Evolutionary conservation across 768 basidiomycete genomes (phyloP).

Genomic region (Xanthoconium purpureum): DNA sequence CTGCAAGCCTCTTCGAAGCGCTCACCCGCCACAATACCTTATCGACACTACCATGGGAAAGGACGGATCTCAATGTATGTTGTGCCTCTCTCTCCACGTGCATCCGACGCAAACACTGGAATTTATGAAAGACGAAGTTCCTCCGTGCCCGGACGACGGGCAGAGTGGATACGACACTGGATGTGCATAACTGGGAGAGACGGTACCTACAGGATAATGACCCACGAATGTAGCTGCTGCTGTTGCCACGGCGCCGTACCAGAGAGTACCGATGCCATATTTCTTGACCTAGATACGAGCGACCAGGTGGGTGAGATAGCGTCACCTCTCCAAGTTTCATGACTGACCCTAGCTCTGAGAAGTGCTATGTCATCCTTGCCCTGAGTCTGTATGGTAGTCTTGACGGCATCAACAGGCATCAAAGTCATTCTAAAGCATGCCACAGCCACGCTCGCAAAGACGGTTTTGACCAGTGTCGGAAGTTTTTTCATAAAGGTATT

Average conservation of each 20-base stretch:
- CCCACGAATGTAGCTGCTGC: slow-evolving; percentile 94
- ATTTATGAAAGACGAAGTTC: too few species aligned
- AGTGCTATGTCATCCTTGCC: slow-evolving; percentile 68
- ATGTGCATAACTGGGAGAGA: background rate
- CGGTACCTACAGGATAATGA: slow-evolving; percentile 67
- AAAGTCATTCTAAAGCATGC: slow-evolving; percentile 88
- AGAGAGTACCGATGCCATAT: slow-evolving; percentile 75
- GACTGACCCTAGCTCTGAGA: slow-evolving; percentile 58
- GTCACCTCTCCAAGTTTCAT: background rate
- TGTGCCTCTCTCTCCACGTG: too few species aligned
- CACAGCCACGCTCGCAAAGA: slow-evolving; percentile 74
- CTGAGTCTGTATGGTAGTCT: slow-evolving; percentile 94
- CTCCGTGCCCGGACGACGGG: too few species aligned
- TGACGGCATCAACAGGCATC: slow-evolving; percentile 90
- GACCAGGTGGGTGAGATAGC: background rate
- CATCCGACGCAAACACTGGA: too few species aligned
- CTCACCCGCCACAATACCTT: too few species aligned
- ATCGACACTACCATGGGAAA: too few species aligned
- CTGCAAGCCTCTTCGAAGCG: too few species aligned
- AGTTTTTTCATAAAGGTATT: slow-evolving; percentile 68
- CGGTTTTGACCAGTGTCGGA: slow-evolving; percentile 66
- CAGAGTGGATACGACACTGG: too few species aligned
- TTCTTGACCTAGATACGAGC: slow-evolving; percentile 50
- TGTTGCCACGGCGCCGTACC: slow-evolving; percentile 91
- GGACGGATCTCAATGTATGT: too few species aligned